Conservation (phyloP, 768 basidiomycete genomes). For the Russula brevipes region DNA sequence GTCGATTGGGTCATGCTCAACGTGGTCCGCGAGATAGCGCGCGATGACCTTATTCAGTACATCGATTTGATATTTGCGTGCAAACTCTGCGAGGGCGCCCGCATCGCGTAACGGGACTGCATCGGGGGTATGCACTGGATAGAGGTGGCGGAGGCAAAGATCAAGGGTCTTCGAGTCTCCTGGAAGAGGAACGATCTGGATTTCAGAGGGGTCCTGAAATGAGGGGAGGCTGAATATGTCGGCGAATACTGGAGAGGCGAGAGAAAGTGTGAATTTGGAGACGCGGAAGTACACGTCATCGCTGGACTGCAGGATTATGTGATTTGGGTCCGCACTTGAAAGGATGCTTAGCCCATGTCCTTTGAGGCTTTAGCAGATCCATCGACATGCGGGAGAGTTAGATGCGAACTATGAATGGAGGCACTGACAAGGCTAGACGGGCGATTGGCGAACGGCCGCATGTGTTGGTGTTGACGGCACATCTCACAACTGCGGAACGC, state of each 20-base stretch:
- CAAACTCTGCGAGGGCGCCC: constrained; percentile 10
- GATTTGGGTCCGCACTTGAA: no score
- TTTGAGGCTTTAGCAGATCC: not conserved
- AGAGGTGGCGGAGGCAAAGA: constrained; percentile 14
- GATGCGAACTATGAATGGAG: not conserved
- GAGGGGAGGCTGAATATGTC: constrained; percentile 7
- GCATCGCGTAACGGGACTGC: not conserved
- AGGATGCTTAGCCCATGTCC: not conserved
- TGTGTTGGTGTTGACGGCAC: no score
- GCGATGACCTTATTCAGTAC: not conserved
- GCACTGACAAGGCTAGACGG: no score
- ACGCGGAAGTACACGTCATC: no score
- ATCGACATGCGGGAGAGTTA: not conserved
- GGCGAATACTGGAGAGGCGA: no score
- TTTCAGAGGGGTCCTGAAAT: not conserved
- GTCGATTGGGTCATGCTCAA: constrained; percentile 15
- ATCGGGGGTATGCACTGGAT: not conserved
- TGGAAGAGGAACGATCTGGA: not conserved
- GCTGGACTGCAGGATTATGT: no score
- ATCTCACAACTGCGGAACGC: no score
- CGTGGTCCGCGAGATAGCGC: not conserved
- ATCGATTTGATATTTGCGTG: constrained; percentile 18
- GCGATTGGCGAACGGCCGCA: no score
- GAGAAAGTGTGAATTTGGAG: no score
- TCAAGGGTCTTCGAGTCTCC: constrained; percentile 15